Conservation (phyloP, 2,329 filamentous ascomycete genomes). For the Pseudocercospora musae region DNA sequence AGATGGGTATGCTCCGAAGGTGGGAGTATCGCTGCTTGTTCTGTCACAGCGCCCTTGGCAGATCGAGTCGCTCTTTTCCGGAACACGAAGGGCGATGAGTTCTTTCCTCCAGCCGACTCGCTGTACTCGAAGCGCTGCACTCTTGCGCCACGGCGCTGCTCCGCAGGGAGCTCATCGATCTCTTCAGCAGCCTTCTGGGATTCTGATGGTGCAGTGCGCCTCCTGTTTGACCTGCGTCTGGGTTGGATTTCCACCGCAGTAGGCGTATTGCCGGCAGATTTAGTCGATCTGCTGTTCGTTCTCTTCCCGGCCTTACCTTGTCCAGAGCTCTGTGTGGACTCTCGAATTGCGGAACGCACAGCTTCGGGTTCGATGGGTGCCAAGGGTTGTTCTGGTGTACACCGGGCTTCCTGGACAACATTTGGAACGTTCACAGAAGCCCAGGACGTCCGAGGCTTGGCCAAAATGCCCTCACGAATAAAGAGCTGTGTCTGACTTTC, state of each 20-base stretch:
- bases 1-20: conserved; percentile 2
- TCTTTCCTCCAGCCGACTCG: conserved; percentile 9
- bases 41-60: conserved; percentile 3
- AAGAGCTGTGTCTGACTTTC: conserved; percentile 15
- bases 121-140: conserved; percentile 11
- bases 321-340: not conserved
- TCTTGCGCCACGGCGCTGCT: conserved; percentile 7
- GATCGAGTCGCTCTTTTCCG: conserved; percentile 24
- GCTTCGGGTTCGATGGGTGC: not conserved
- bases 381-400: not conserved
- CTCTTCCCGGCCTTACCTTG: not conserved
- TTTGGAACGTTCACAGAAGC: conserved; percentile 7
- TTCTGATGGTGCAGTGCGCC: conserved; percentile 17
- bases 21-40: not conserved
- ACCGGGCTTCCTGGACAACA: not conserved
- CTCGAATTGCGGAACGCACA: not conserved
- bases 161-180: not conserved
- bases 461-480: conserved; percentile 11
- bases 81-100: conserved; percentile 30
- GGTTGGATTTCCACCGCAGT: not conserved
- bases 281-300: conserved; percentile 7
- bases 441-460: conserved; percentile 18
- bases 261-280: conserved; percentile 12
- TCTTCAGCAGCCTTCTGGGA: conserved; percentile 8
- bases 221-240: conserved; percentile 8